Evolutionary conservation across 176 grass and related monocot species (phyloP).

Genomic region (Ampelocalamus luodianensis): DNA sequence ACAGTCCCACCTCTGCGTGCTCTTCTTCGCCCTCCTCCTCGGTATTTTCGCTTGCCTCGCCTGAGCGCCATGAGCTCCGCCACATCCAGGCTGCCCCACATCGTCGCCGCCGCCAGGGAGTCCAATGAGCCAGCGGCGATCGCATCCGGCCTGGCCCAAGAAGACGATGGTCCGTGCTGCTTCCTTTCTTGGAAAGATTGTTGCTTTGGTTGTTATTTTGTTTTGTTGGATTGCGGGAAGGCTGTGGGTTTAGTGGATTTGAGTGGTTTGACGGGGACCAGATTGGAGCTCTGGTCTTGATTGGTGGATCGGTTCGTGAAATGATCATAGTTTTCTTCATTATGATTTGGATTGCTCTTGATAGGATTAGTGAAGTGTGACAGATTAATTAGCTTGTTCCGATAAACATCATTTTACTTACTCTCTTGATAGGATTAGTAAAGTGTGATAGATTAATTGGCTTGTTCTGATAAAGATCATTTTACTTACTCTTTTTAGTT

Average conservation of each 20-base stretch:
- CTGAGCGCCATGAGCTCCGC: slow-evolving; percentile 49
- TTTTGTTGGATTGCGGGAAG: not conserved
- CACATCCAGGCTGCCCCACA: slow-evolving; percentile 59
- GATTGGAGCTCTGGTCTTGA: slow-evolving; percentile 35
- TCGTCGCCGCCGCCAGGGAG: slow-evolving; percentile 56
- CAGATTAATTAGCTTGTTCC: not conserved
- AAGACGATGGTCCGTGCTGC: slow-evolving; percentile 68
- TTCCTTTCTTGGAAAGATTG: slow-evolving; percentile 8
- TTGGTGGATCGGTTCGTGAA: slow-evolving; percentile 13
- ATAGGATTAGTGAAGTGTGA: not conserved
- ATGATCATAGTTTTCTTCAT: not conserved
- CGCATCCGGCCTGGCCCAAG: slow-evolving; percentile 37
- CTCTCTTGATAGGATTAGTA: not conserved
- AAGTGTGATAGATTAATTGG: not conserved
- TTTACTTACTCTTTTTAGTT: not conserved
- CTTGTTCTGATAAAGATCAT: slow-evolving; percentile 8
- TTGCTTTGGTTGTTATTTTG: slow-evolving; percentile 1
- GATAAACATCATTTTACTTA: not conserved
- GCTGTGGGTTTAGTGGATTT: slow-evolving; percentile 36
- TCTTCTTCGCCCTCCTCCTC: too few species aligned
- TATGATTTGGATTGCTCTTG: slow-evolving; percentile 8
- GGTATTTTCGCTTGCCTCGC: not conserved
- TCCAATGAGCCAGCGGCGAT: slow-evolving; percentile 40
- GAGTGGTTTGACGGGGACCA: slow-evolving; percentile 9
- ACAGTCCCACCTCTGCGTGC: too few species aligned